Base-by-base conservation (phyloP, 2,329 filamentous ascomycete species). In the Calonectria pseudoreteaudii region DNA sequence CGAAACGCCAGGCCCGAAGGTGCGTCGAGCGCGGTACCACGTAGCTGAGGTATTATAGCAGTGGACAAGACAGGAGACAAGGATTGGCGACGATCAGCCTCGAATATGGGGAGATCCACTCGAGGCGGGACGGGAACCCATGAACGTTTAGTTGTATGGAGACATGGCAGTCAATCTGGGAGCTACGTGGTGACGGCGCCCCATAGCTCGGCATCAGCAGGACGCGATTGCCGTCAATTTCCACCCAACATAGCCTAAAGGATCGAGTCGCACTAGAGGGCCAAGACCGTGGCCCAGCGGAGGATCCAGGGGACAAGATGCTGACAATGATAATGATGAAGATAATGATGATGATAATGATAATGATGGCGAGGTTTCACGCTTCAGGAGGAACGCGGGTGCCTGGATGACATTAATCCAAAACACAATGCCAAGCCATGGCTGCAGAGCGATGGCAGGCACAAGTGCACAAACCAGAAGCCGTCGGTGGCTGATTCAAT, bases 61-160 rank as follows among this genome's bases (percentile, higher is more conserved):
- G 38, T 23, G 31, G 31, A 34, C 10, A 31, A 28, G 23, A 14
- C 60, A 23, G 20, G 34, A 49, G 14, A n/a, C 60, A 34, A 65
- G 41, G 26, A 62, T 36, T 10, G 34, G 34, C 34, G 13, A 38
- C n/a, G 60, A 65, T 65, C 60, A 44, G 60, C 38, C 60, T 65
- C 38, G 60, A 65, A 65, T 28, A 65, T 65, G 60, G 34, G 44
- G 26, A 65, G 60, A 44, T 65, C 60, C 60, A 65, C 60, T 41
- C 23, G n/a, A 36, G 34, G 20, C 26, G 56, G 56, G 56, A 60
- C 56, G 56, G 31, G 60, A 64, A 30, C 60, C 60, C 38, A 31
- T 26, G 28, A 28, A 64, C 60, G 41, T 44, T 10, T 44, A 44
- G 41, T 44, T 44, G 41, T 44, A 44, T 44, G 41, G 41, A 44